Base-by-base conservation (phyloP, 805 yeast species). In the Sugiyamaella floridensis region DNA sequence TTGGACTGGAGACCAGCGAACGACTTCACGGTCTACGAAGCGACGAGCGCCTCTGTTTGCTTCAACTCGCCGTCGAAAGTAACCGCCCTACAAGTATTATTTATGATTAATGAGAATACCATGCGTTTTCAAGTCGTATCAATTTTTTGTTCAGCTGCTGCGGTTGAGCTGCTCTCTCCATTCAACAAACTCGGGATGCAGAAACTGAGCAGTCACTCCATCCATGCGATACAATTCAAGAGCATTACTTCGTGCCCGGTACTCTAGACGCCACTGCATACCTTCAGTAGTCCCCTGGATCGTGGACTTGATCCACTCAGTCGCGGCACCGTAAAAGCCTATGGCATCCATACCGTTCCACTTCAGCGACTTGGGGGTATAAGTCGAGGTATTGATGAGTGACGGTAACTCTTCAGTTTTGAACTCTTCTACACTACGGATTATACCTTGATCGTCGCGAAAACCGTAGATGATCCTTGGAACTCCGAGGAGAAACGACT, bases 401-500 rank as follows among this genome's bases (percentile, higher is more conserved):
- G 55, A 40, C 1, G 99, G 98, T 20, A 92, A 76, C 58, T 87
- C 86, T 40, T 85, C 89, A 0, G 95, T 85, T 49, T 78, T 73
- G 66, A 71, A 89, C 54, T 85, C 82, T 68, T 93, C 98, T 1
- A 87, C 81, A 2, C 83, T 69, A 56, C 77, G 72, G 51, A 92
- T 70, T n/a, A 77, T 67, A 43, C 85, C 74, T 34, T 80, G 69
- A 15, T 85, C 85, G 65, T 89, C 95, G 59, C 97, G 77, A 68
- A 86, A 93, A 0, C 97, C 99, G 64, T 87, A 87, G 3, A 86
- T 77, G 4, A 92, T 76, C 54, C 79, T 78, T n/a, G 85, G 82
- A 18, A 93, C 78, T 3, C 99, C 99, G 45, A 88, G 74, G 19
- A 93, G 72, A 67, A 89, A 93, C 57, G 96, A 85, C 71, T 89